A percentile compares a stretch with the other conserved stretches of the same genome.
Conservation (phyloP, 495 filamentous ascomycete genomes). For the Parmelia sp. region DNA sequence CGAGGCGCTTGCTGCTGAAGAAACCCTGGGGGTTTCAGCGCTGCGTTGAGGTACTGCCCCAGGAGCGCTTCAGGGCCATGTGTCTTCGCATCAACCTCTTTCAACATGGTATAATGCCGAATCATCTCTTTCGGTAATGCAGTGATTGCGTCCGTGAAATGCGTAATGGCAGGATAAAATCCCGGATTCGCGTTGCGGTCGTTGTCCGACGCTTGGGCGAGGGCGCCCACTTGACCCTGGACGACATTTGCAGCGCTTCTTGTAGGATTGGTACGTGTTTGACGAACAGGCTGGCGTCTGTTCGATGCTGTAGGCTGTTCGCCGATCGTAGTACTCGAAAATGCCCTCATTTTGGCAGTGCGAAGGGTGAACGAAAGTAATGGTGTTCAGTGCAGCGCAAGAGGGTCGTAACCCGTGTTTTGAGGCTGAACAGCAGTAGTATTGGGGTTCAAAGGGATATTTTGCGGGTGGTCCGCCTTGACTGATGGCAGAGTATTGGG, state of each 20-base stretch:
- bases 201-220: slow-evolving; percentile 30
- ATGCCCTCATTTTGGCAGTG: slow-evolving; percentile 21
- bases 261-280: slow-evolving; percentile 55
- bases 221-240: slow-evolving; percentile 30
- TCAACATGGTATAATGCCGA: slow-evolving; percentile 86
- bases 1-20: background rate
- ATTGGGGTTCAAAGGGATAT: background rate
- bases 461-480: background rate
- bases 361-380: slow-evolving; percentile 13
- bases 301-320: slow-evolving; percentile 29
- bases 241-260: slow-evolving; percentile 53
- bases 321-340: slow-evolving; percentile 17
- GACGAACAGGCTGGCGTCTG: slow-evolving; percentile 50
- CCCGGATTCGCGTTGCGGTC: slow-evolving; percentile 37
- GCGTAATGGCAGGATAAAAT: slow-evolving; percentile 87
- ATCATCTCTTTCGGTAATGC: slow-evolving; percentile 92
- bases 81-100: slow-evolving; percentile 92
- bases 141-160: slow-evolving; percentile 88
- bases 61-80: slow-evolving; percentile 55
- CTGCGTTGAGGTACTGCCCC: slow-evolving; percentile 59
- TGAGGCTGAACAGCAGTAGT: background rate
- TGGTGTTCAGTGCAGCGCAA: slow-evolving; percentile 8
- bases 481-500: background rate
- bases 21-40: slow-evolving; percentile 49
- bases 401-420: slow-evolving; percentile 1